Base-by-base conservation (phyloP, 805 yeast genomes). In the Sungouiella thailandica region DNA sequence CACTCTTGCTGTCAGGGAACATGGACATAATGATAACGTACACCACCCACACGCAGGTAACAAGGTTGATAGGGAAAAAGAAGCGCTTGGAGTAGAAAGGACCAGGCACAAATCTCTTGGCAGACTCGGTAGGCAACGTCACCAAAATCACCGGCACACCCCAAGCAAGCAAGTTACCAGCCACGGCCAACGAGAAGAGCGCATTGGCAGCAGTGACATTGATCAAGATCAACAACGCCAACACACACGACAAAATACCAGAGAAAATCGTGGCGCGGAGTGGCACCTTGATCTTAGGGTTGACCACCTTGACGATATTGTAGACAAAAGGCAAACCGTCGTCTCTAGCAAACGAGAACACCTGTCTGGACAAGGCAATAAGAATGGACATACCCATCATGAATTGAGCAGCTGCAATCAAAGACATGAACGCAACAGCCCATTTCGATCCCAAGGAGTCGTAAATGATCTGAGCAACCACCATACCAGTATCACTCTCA, bases 281-380 rank as follows among this genome's bases (percentile, higher is more conserved):
- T 14, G 90, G 89, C 17, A 78, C 82, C 15, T 70, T 63, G 23
- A 72, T 55, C 37, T 54, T 68, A 29, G 71, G 65, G 47, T 80
- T 63, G 28, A 82, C 82, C 22, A 60, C 72, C 45, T 78, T 76
- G 29, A 30, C 37, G 13, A 31, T 23, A 31, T 29, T 29, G 29
- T 32, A 35, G 17, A 30, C 26, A 39, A 78, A 61, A 4, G 88
- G 88, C 35, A 81, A 65, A 9, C 86, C 87, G 46, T 80, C 76
- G 53, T 81, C 89, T 62, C 89, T 73, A 25, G 84, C 77, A 52
- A 80, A 78, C 1, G 86, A 84, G 78, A 82, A 81, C 28, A 78
- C 66, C 52, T 80, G 86, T 57, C 87, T 70, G 6, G 84, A 77
- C 10, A 74, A 68, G 7, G 86, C 84, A 32, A 78, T 68, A 31